Percentiles rank a stretch among this genome's conserved stretches.
These are phyloP conservation scores for Blakeslea trispora DNA, from an alignment of 371 early-diverging fungal genomes.

Conservation along the genomic window DNA sequence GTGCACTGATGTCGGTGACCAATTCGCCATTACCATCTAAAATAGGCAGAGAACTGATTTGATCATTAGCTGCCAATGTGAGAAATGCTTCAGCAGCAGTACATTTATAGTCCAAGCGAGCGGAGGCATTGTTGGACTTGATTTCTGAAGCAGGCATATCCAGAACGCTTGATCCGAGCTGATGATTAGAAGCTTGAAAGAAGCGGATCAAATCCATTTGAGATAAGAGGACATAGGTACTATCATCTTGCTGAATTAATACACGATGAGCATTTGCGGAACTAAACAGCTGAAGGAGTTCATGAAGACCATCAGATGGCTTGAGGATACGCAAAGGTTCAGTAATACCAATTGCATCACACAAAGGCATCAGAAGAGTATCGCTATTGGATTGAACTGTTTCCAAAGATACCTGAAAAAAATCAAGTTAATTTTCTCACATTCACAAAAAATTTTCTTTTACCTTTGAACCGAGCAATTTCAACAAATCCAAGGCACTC, in stretches of 20 bases:
- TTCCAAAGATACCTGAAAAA: conserved; percentile 26
- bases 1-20: conserved; percentile 61
- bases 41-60: conserved; percentile 54
- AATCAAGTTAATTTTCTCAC: conserved; percentile 29
- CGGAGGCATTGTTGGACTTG: conserved; percentile 13
- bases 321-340: conserved; percentile 44
- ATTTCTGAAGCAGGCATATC: conserved; percentile 43
- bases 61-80: conserved; percentile 40
- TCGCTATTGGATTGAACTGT: conserved; percentile 17
- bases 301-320: conserved; percentile 35
- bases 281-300: conserved; percentile 48
- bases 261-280: conserved; percentile 52
- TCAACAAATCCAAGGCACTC: conserved; percentile 58
- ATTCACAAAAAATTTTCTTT: conserved; percentile 16
- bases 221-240: conserved; percentile 45
- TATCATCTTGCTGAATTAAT: conserved; percentile 42
- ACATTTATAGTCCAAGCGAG: conserved; percentile 42
- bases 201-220: conserved; percentile 65
- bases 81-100: conserved; percentile 58
- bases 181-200: conserved; percentile 58
- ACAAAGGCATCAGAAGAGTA: conserved; percentile 32
- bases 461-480: conserved; percentile 45
- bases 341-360: conserved; percentile 42
- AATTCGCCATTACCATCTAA: conserved; percentile 48
- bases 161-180: conserved; percentile 50